Evolutionary conservation across 345 rosid species (phyloP).

Genomic region (Luvunga scandens): DNA sequence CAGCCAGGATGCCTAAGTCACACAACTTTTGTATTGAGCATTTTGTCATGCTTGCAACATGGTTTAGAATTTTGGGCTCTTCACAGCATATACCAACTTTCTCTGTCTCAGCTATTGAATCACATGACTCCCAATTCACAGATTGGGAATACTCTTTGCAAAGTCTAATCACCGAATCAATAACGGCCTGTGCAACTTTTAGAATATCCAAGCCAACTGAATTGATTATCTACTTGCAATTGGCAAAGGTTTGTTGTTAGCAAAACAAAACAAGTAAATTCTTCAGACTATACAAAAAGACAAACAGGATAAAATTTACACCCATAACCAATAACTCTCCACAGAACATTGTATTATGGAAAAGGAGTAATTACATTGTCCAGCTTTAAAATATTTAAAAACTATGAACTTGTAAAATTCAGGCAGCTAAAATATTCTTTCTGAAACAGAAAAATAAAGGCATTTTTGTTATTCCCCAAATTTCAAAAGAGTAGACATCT

Average conservation of each 20-base stretch:
- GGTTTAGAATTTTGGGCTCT: constrained; percentile 30
- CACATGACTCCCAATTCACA: constrained; percentile 34
- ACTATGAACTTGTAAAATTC: background rate
- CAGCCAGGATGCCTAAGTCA: constrained; percentile 73
- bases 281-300: background rate
- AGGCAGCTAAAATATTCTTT: background rate
- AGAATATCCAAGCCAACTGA: constrained; percentile 52
- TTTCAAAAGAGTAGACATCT: background rate
- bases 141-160: constrained; percentile 57
- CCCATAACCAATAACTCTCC: background rate
- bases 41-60: constrained; percentile 43
- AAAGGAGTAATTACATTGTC: background rate
- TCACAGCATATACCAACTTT: constrained; percentile 23
- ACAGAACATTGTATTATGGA: background rate
- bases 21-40: constrained; percentile 51
- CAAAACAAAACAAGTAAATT: constrained; percentile 5
- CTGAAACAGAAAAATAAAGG: background rate
- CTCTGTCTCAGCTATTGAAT: constrained; percentile 28
- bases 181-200: constrained; percentile 55
- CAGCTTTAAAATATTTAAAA: background rate
- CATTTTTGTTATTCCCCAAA: background rate
- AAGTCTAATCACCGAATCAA: constrained; percentile 55
- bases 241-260: constrained; percentile 3
- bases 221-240: constrained; percentile 50
- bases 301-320: background rate